Conservation (phyloP, 2,329 filamentous ascomycete genomes). For the Arachnomyces sp. region DNA sequence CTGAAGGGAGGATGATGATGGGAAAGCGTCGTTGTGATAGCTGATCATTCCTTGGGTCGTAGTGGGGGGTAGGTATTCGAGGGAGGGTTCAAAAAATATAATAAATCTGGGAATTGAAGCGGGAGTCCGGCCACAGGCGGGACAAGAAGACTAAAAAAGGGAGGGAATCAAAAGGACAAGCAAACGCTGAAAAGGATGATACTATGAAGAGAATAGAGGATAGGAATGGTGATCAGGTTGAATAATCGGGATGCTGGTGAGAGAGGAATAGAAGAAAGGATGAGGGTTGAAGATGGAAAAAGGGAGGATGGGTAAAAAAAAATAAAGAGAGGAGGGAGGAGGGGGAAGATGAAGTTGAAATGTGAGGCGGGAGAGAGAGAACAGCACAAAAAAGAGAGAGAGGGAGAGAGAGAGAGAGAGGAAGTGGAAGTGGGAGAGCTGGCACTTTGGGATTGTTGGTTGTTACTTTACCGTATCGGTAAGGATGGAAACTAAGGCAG, state of each 20-base stretch:
- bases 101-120: slow-evolving; percentile 1
- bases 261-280: slow-evolving; percentile 14
- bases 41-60: slow-evolving; percentile 37
- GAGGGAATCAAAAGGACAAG: slow-evolving; percentile 6
- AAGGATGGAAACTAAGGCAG: too few species aligned
- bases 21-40: slow-evolving; percentile 28
- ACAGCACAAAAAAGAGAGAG: neutral
- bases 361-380: slow-evolving; percentile 12
- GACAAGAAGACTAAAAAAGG: slow-evolving; percentile 15
- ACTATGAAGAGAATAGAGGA: slow-evolving; percentile 11
- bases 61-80: slow-evolving; percentile 15
- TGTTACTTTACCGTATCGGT: too few species aligned
- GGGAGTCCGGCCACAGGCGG: slow-evolving; percentile 35
- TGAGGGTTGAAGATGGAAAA: slow-evolving; percentile 15
- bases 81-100: slow-evolving; percentile 15
- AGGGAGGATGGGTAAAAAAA: slow-evolving; percentile 12
- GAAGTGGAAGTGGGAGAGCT: slow-evolving; percentile 3
- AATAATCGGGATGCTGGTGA: slow-evolving; percentile 12
- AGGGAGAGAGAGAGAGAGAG: neutral
- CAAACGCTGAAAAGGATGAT: slow-evolving; percentile 1
- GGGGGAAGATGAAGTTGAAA: slow-evolving; percentile 13
- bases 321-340: slow-evolving; percentile 11
- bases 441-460: slow-evolving; percentile 12
- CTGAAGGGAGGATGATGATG: slow-evolving; percentile 34
- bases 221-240: slow-evolving; percentile 9